phyloP scores from a whole-genome alignment of 2,329 filamentous ascomycete species.

The Ophiostoma angusticollis region DNA sequence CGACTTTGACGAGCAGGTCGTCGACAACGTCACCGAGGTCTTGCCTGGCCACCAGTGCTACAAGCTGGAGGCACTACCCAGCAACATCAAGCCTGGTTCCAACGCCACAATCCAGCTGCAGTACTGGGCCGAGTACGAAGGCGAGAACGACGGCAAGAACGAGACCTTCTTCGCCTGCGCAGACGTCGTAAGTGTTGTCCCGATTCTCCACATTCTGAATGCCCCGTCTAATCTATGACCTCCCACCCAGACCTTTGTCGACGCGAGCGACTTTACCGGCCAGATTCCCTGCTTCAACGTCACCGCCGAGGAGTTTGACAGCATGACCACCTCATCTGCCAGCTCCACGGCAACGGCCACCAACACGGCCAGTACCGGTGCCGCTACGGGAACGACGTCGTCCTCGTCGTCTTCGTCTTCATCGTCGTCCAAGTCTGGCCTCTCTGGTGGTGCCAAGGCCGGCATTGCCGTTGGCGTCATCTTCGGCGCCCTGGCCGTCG shows the following conservation, averaged over 20 bases:
- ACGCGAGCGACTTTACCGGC: slow-evolving; percentile 16
- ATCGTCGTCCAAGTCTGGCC: slow-evolving; percentile 12
- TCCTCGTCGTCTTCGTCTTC: background rate
- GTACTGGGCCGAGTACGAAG: slow-evolving; percentile 21
- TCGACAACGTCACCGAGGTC: slow-evolving; percentile 19
- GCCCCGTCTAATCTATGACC: background rate
- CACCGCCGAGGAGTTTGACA: slow-evolving; percentile 15
- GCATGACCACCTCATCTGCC: background rate
- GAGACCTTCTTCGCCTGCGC: slow-evolving; percentile 27
- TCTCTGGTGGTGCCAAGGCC: slow-evolving; percentile 23
- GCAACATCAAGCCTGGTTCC: slow-evolving; percentile 17
- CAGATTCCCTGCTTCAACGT: slow-evolving; percentile 27
- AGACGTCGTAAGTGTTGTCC: slow-evolving; percentile 22
- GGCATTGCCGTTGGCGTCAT: slow-evolving; percentile 26
- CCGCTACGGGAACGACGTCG: background rate
- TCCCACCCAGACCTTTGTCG: slow-evolving; percentile 9
- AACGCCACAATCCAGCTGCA: slow-evolving; percentile 26
- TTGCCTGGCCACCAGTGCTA: slow-evolving; percentile 27
- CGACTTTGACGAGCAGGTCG: slow-evolving; percentile 21
- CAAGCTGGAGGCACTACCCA: slow-evolving; percentile 18
- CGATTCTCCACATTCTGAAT: no score
- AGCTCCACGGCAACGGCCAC: background rate
- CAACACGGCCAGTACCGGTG: background rate
- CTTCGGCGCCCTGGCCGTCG: slow-evolving; percentile 14
- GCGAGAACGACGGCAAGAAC: slow-evolving; percentile 16